These are phyloP conservation scores for Ganoderma boninense DNA, from an alignment of 1,284 basidiomycete species.

Conservation along the genomic window DNA sequence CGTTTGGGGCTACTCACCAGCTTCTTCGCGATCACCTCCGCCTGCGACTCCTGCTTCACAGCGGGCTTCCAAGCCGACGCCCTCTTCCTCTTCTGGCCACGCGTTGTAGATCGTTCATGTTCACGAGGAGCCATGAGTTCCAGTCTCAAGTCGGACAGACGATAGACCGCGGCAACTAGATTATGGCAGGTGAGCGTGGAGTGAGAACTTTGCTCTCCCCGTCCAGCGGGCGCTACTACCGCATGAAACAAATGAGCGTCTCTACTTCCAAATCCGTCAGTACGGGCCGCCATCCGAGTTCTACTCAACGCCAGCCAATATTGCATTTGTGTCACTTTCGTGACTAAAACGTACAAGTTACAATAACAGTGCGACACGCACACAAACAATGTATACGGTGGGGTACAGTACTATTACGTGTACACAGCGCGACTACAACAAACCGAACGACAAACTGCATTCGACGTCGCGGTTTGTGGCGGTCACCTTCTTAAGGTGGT, in stretches of 20 bases:
- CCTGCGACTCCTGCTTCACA: constrained; percentile 19
- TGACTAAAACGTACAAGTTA: too few relatives aligned
- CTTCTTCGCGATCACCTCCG: constrained; percentile 29
- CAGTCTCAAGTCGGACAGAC: background rate
- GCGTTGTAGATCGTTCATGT: background rate
- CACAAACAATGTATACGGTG: background rate
- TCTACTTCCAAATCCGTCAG: background rate
- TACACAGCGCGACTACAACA: background rate
- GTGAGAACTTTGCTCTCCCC: background rate
- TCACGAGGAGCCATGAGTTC: background rate
- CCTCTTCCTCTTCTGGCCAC: constrained; percentile 26
- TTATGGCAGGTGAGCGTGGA: background rate
- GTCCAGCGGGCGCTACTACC: background rate
- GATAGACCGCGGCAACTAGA: background rate
- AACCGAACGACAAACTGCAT: background rate
- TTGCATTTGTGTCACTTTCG: background rate
- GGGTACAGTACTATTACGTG: background rate
- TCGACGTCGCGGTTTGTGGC: background rate
- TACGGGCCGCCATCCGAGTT: background rate
- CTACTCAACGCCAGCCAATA: background rate
- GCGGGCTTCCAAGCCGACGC: constrained; percentile 9
- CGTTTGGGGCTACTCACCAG: constrained; percentile 23
- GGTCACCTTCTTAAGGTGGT: background rate
- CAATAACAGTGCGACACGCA: background rate
- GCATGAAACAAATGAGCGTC: background rate